Conservation (phyloP, 176 grass and related monocot species). For the Tillandsia fasciculata region DNA sequence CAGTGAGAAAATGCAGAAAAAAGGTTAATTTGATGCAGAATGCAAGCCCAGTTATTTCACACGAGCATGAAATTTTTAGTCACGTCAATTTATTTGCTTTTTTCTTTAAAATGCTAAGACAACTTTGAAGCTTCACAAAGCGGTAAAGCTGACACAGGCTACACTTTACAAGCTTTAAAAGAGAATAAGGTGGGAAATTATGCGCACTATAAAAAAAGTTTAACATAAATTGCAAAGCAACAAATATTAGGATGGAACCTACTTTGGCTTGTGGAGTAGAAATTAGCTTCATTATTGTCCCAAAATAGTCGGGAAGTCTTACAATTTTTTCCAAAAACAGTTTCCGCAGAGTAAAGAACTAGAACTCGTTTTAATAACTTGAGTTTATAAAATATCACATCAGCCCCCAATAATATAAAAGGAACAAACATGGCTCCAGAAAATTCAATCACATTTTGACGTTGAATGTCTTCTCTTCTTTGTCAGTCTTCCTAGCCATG, state of each 20-base stretch:
- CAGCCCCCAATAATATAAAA: constrained; percentile 5
- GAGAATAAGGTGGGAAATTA: not conserved
- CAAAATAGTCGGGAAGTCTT: not conserved
- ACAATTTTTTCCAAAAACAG: not conserved
- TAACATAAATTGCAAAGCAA: not conserved
- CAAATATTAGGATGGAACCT: not conserved
- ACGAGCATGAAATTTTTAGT: too few species aligned
- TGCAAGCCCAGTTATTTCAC: too few species aligned
- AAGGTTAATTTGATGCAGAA: too few species aligned
- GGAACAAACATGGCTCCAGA: constrained; percentile 8
- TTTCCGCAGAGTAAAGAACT: not conserved
- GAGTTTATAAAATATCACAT: not conserved
- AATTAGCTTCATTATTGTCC: not conserved
- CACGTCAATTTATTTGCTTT: too few species aligned
- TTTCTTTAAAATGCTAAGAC: too few species aligned
- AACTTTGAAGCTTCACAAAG: too few species aligned
- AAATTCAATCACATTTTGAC: constrained; percentile 18
- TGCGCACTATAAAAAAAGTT: not conserved
- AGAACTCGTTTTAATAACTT: not conserved
- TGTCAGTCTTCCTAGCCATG: constrained; percentile 35
- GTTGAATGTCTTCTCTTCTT: constrained; percentile 20
- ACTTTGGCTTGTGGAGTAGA: not conserved
- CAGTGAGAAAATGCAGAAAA: too few species aligned
- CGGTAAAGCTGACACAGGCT: too few species aligned
- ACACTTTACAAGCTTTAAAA: too few species aligned